Percentiles rank a stretch among this genome's conserved stretches.
These are phyloP conservation scores for Aureobasidium zeae DNA, from an alignment of 2,329 filamentous ascomycete species.

Conservation along the genomic window DNA sequence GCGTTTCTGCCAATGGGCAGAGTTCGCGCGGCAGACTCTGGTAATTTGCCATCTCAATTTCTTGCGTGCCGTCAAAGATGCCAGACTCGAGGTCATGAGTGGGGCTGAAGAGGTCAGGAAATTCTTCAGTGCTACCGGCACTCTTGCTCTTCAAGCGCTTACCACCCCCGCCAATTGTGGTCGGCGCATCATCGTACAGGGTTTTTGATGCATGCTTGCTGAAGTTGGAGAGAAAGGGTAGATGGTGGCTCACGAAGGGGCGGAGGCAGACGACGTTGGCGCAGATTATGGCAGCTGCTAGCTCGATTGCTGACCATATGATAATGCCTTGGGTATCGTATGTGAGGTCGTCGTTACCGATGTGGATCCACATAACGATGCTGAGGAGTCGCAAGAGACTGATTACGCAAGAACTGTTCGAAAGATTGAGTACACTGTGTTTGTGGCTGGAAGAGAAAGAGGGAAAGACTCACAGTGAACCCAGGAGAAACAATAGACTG, in stretches of 20 bases:
- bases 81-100: not conserved
- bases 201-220: too few relatives aligned
- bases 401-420: conserved; percentile 10
- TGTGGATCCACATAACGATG: conserved; percentile 7
- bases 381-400: conserved; percentile 11
- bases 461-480: conserved; percentile 19
- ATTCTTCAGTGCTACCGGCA: too few relatives aligned
- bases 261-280: conserved; percentile 4
- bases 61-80: conserved; percentile 12
- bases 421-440: not conserved
- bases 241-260: conserved; percentile 7
- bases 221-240: conserved; percentile 4
- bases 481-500: conserved; percentile 40
- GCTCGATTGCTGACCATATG: conserved; percentile 11
- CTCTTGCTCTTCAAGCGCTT: too few relatives aligned
- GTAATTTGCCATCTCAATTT: conserved; percentile 1
- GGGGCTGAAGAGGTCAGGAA: not conserved
- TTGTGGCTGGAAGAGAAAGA: not conserved
- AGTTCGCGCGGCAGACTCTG: not conserved
- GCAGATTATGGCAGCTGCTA: conserved; percentile 6
- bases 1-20: too few relatives aligned
- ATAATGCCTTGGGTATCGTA: conserved; percentile 1
- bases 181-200: not conserved
- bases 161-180: conserved; percentile 2
- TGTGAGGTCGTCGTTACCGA: conserved; percentile 6